These are phyloP conservation scores for Tritrichomonas musculus DNA, from an alignment of 208 protist species.

Conservation along the genomic window DNA sequence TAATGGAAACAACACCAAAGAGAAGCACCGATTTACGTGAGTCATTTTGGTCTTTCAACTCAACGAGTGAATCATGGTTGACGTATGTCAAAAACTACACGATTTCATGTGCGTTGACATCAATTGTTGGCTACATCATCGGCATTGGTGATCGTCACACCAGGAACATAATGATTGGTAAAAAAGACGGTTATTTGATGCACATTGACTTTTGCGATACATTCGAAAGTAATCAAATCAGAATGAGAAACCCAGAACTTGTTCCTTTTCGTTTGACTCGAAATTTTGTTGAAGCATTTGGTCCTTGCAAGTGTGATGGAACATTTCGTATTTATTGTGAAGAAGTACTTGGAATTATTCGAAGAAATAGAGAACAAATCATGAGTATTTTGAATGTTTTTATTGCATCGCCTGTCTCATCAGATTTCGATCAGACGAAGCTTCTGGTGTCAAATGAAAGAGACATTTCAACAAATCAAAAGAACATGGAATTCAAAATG, in stretches of 20 bases:
- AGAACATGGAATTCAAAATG: no score
- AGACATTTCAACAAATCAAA: no score
- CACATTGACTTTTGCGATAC: constrained; percentile 82
- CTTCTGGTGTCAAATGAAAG: no score
- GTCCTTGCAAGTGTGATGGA: no score
- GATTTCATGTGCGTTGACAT: constrained; percentile 74
- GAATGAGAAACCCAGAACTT: constrained; percentile 73
- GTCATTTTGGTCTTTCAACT: constrained; percentile 73
- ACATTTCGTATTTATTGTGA: no score
- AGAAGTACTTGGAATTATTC: no score
- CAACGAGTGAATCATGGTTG: constrained; percentile 72
- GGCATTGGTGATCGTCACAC: constrained; percentile 75
- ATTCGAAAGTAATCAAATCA: constrained; percentile 87
- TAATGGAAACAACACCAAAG: no score
- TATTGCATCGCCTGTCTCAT: no score
- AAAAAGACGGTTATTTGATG: constrained; percentile 45
- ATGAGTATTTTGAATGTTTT: no score
- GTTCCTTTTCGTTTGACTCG: constrained; percentile 89
- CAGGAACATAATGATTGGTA: constrained; percentile 87
- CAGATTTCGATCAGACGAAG: no score
- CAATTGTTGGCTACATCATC: constrained; percentile 83
- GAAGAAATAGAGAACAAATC: no score
- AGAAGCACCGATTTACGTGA: constrained; percentile 72
- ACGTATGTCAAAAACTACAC: constrained; percentile 75
- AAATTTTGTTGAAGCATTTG: constrained; percentile 86